Evolutionary conservation across 1,139 yeast genomes (phyloP).

Genomic region (Sugiyamaella xylanicola): DNA sequence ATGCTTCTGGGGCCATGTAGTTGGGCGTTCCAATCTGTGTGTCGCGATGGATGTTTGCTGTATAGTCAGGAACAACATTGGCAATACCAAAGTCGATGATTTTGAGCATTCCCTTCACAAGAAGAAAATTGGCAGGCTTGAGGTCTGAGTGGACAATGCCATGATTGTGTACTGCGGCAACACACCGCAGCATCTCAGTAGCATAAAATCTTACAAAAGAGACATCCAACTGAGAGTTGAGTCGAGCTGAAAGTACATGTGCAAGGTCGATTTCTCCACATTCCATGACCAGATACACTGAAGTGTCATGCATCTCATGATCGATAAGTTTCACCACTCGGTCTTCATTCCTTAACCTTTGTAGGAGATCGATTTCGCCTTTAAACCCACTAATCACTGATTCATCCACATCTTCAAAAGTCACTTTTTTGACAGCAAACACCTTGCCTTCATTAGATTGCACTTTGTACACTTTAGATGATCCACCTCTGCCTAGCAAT

Average conservation of each 20-base stretch:
- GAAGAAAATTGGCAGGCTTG: slow-evolving; percentile 91
- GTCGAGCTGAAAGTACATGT: slow-evolving; percentile 67
- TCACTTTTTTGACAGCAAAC: slow-evolving; percentile 82
- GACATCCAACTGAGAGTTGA: slow-evolving; percentile 56
- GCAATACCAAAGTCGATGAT: slow-evolving; percentile 97
- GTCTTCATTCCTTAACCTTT: slow-evolving; percentile 58
- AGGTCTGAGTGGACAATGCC: slow-evolving; percentile 94
- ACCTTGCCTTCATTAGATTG: slow-evolving; percentile 55
- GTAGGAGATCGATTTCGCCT: slow-evolving; percentile 82
- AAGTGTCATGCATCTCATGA: slow-evolving; percentile 64
- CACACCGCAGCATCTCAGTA: slow-evolving; percentile 78
- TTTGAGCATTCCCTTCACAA: slow-evolving; percentile 81
- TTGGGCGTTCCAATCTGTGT: slow-evolving; percentile 95
- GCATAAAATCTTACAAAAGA: slow-evolving; percentile 83
- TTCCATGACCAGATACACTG: slow-evolving; percentile 83
- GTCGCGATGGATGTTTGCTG: slow-evolving; percentile 86
- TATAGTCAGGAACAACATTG: slow-evolving; percentile 89
- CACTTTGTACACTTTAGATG: slow-evolving; percentile 88
- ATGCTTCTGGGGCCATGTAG: slow-evolving; percentile 97
- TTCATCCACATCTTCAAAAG: slow-evolving; percentile 72
- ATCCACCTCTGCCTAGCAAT: slow-evolving; percentile 86
- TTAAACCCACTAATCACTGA: slow-evolving; percentile 74
- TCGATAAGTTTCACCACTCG: slow-evolving; percentile 82
- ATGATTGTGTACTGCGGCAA: slow-evolving; percentile 80
- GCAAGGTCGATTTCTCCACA: slow-evolving; percentile 94